Evolutionary conservation across 371 early-diverging fungal genomes (phyloP).

Genomic region (Mortierella polycephala): DNA sequence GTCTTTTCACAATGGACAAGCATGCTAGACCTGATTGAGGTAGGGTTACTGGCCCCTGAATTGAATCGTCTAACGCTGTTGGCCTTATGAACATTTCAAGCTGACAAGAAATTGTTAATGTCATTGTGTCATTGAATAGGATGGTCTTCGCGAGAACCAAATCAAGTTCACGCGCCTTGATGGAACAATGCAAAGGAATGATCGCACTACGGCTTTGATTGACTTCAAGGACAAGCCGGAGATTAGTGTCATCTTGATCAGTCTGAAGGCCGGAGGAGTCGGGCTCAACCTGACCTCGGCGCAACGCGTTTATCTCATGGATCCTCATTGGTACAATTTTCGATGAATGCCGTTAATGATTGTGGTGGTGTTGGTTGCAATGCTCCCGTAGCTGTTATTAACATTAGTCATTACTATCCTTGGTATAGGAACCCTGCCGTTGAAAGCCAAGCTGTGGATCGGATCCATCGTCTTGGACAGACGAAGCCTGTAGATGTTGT

Average conservation of each 20-base stretch:
- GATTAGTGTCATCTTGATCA: slow-evolving; percentile 79
- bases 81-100: too few relatives aligned
- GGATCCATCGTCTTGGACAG: slow-evolving; percentile 75
- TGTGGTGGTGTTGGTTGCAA: background rate
- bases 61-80: too few relatives aligned
- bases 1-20: slow-evolving; percentile 90
- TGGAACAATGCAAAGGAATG: slow-evolving; percentile 72
- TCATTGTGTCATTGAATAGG: slow-evolving; percentile 11
- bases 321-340: slow-evolving; percentile 56
- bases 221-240: slow-evolving; percentile 61
- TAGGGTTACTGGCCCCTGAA: slow-evolving; percentile 4
- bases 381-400: background rate
- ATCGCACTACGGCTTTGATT: slow-evolving; percentile 68
- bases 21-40: slow-evolving; percentile 76
- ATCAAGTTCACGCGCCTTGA: slow-evolving; percentile 73
- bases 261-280: slow-evolving; percentile 88
- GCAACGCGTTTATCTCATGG: slow-evolving; percentile 75
- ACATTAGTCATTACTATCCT: background rate
- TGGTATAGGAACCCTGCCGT: slow-evolving; percentile 73
- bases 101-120: too few relatives aligned
- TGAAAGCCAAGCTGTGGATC: slow-evolving; percentile 88
- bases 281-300: slow-evolving; percentile 91
- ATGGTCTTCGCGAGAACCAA: slow-evolving; percentile 37
- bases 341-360: background rate
- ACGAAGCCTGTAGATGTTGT: slow-evolving; percentile 61